Conservation (phyloP, 495 filamentous ascomycete species). For the Evansstolkia leycettana region DNA sequence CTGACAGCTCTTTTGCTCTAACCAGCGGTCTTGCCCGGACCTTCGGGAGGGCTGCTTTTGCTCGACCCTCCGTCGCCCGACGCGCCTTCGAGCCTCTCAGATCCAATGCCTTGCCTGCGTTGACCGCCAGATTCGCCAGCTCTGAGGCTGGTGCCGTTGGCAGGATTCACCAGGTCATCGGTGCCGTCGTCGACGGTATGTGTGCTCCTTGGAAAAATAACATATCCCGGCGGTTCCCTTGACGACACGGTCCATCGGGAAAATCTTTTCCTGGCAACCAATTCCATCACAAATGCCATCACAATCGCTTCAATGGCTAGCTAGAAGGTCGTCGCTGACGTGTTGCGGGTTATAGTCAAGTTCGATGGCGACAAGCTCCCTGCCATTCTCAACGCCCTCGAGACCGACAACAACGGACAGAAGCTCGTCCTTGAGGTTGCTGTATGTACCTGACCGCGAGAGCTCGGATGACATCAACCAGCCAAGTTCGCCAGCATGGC, state of each 20-base stretch:
- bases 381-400: slow-evolving; percentile 93
- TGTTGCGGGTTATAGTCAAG: slow-evolving; percentile 50
- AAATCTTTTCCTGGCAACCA: slow-evolving; percentile 32
- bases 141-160: slow-evolving; percentile 50
- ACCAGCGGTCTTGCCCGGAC: slow-evolving; percentile 66
- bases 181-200: slow-evolving; percentile 60
- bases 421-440: slow-evolving; percentile 95
- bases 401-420: slow-evolving; percentile 79
- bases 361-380: slow-evolving; percentile 92
- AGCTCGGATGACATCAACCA: slow-evolving; percentile 10
- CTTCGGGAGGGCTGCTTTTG: slow-evolving; percentile 65
- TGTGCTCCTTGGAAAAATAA: slow-evolving; percentile 6
- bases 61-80: slow-evolving; percentile 54
- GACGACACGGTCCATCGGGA: slow-evolving; percentile 3
- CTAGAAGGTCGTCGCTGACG: slow-evolving; percentile 27
- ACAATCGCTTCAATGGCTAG: slow-evolving; percentile 20
- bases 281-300: slow-evolving; percentile 25
- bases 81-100: slow-evolving; percentile 55
- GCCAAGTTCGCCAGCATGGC: slow-evolving; percentile 13
- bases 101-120: slow-evolving; percentile 45
- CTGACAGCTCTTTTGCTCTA: slow-evolving; percentile 19
- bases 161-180: slow-evolving; percentile 80
- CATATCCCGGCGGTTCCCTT: too few relatives aligned
- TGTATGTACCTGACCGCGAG: slow-evolving; percentile 50
- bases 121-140: slow-evolving; percentile 59